Conservation (phyloP, 768 basidiomycete species). For the Austroboletus eburneus region DNA sequence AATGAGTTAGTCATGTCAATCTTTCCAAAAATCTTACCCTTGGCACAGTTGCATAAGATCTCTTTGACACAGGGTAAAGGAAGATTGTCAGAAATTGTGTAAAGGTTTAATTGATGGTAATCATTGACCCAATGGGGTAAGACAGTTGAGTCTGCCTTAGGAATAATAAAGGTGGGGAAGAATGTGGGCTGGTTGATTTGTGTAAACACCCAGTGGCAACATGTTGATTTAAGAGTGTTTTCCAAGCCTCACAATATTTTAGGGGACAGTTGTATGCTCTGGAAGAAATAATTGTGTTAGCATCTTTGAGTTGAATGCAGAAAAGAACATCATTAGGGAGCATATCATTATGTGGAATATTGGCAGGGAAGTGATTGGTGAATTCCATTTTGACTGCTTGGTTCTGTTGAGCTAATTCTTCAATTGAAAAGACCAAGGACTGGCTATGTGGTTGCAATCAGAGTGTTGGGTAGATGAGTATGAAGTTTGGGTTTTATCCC, state of each 20-base stretch:
- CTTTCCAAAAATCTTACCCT: conserved; percentile 35
- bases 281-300: too few relatives aligned
- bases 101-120: conserved; percentile 21
- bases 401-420: too few relatives aligned
- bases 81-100: conserved; percentile 16
- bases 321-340: too few relatives aligned
- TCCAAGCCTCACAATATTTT: conserved; percentile 34
- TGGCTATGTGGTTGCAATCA: conserved; percentile 6
- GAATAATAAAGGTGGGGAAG: conserved; percentile 39
- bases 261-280: too few relatives aligned
- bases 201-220: conserved; percentile 30
- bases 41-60: conserved; percentile 21
- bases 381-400: too few relatives aligned
- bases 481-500: too few relatives aligned
- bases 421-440: conserved; percentile 1
- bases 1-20: too few relatives aligned
- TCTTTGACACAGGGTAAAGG: conserved; percentile 16
- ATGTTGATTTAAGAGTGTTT: conserved; percentile 31
- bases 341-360: too few relatives aligned
- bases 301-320: too few relatives aligned
- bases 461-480: too few relatives aligned
- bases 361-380: too few relatives aligned
- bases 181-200: conserved; percentile 24
- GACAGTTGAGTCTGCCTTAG: conserved; percentile 23
- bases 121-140: conserved; percentile 30